These are phyloP conservation scores for Cyclostephanos tholiformis DNA, from an alignment of 108 stramenopile genomes.

Conservation along the genomic window DNA sequence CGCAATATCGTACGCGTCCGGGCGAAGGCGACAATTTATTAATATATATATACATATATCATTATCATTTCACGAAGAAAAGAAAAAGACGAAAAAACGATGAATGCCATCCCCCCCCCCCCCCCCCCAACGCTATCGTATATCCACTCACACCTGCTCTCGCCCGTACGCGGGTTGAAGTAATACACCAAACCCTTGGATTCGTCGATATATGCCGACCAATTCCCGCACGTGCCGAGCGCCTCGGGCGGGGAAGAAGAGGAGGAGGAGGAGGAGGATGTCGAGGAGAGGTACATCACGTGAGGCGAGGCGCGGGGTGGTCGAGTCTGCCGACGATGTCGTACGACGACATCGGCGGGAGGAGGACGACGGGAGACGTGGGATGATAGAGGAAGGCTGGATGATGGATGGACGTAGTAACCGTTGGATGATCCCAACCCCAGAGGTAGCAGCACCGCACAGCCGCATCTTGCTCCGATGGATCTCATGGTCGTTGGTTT, in stretches of 20 bases:
- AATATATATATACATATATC: no score
- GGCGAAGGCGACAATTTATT: no score
- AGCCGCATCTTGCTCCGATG: constrained; percentile 5
- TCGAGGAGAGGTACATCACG: neutral
- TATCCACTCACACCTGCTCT: constrained; percentile 55
- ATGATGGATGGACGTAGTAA: neutral
- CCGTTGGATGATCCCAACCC: no score
- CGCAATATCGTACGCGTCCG: no score
- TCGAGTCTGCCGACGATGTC: neutral
- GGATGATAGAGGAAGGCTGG: neutral
- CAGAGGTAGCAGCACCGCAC: no score
- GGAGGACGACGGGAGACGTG: constrained; percentile 4
- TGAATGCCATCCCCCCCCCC: no score
- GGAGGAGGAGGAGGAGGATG: neutral
- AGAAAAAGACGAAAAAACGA: no score
- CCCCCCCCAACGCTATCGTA: no score
- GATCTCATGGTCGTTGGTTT: constrained; percentile 7
- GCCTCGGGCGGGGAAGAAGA: constrained; percentile 27
- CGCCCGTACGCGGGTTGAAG: constrained; percentile 74
- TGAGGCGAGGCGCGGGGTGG: neutral
- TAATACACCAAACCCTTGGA: constrained; percentile 79
- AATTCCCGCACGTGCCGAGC: constrained; percentile 63
- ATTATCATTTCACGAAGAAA: no score
- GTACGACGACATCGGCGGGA: neutral
- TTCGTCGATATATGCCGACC: constrained; percentile 80